Evolutionary conservation across 768 basidiomycete genomes (phyloP).

Genomic region (Pleurotus sapidus): DNA sequence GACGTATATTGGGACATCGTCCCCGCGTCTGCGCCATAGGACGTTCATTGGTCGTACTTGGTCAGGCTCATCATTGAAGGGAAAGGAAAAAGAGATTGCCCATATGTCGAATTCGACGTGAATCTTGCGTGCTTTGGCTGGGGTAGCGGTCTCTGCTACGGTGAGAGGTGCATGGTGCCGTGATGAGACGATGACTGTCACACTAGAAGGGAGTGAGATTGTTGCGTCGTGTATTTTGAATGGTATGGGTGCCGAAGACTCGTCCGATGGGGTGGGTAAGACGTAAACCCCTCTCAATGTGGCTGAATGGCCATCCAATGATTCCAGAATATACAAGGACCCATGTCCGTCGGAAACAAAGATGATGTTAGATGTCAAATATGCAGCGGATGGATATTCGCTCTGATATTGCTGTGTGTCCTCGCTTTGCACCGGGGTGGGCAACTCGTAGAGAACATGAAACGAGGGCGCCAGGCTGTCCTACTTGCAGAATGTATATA

Average conservation of each 20-base stretch:
- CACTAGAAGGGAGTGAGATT: constrained; percentile 32
- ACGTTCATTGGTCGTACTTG: constrained; percentile 42
- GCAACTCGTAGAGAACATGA: constrained; percentile 56
- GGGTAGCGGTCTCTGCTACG: constrained; percentile 14
- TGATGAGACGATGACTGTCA: constrained; percentile 58
- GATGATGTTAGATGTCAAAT: constrained; percentile 45
- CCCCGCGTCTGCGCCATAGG: constrained; percentile 68
- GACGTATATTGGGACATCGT: constrained; percentile 64
- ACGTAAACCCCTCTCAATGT: constrained; percentile 52
- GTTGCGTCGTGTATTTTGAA: constrained; percentile 43
- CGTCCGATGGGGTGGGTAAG: constrained; percentile 29
- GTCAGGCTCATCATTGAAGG: constrained; percentile 28
- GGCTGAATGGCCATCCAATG: constrained; percentile 36
- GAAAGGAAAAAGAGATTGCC: constrained; percentile 52
- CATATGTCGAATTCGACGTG: constrained; percentile 60
- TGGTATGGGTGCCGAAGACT: constrained; percentile 26
- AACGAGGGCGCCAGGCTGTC: constrained; percentile 48
- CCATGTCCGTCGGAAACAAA: constrained; percentile 73
- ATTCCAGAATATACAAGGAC: constrained; percentile 55
- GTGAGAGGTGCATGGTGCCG: constrained; percentile 34
- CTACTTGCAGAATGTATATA: constrained; percentile 35
- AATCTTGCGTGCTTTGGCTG: constrained; percentile 17
- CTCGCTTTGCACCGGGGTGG: constrained; percentile 44
- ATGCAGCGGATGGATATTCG: constrained; percentile 75
- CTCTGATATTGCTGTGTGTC: constrained; percentile 38